These are phyloP conservation scores for Xylaria scruposa DNA, from an alignment of 495 filamentous ascomycete genomes.

Conservation along the genomic window DNA sequence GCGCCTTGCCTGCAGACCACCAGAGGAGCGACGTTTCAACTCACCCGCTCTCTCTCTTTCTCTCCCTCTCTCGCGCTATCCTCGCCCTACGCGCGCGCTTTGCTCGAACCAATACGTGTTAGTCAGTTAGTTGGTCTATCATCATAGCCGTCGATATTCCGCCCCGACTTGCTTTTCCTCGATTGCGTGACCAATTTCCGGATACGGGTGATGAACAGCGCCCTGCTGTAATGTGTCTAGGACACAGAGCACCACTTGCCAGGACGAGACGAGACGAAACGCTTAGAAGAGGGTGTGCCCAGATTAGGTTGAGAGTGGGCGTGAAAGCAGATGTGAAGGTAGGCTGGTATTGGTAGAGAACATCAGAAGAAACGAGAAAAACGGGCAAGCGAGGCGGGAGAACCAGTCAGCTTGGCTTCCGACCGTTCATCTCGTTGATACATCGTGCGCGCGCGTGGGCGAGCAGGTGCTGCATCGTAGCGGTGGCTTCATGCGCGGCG, in stretches of 20 bases:
- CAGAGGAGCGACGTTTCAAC: not conserved
- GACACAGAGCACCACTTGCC: slow-evolving; percentile 9
- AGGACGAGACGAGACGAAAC: slow-evolving; percentile 17
- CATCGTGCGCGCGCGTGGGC: slow-evolving; percentile 11
- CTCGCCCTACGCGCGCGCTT: slow-evolving; percentile 7
- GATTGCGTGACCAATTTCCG: not conserved
- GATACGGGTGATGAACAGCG: slow-evolving; percentile 24
- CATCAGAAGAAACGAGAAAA: not conserved
- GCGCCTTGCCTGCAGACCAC: not conserved
- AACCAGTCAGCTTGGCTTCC: not conserved
- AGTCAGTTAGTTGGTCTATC: not conserved
- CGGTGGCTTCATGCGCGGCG: not conserved
- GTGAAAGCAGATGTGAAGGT: not conserved
- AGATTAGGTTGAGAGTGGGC: not conserved
- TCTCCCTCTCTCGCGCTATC: not conserved
- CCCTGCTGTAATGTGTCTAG: slow-evolving; percentile 18
- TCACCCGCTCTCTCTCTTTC: not conserved
- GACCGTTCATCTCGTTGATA: slow-evolving; percentile 2
- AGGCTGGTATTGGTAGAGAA: slow-evolving; percentile 3
- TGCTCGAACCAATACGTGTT: not conserved
- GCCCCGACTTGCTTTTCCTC: not conserved
- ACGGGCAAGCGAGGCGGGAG: slow-evolving; percentile 1
- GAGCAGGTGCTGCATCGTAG: not conserved
- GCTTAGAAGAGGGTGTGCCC: not conserved
- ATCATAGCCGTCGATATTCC: not conserved